Evolutionary conservation across 371 early-diverging fungal genomes (phyloP).

Genomic region (Mortierella sp.): DNA sequence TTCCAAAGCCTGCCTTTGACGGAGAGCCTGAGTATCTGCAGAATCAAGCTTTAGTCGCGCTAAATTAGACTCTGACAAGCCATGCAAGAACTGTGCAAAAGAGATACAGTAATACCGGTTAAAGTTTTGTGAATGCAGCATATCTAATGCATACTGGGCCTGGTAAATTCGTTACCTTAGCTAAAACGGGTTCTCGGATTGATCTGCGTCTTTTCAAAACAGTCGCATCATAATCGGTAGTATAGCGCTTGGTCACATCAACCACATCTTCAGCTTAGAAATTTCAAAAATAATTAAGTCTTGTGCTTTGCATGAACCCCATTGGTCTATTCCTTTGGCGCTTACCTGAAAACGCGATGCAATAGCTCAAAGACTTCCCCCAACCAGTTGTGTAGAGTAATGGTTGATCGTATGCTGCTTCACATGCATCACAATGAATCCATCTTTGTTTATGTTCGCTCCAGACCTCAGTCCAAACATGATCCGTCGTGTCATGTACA

Average conservation of each 20-base stretch:
- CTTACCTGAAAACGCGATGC: constrained; percentile 64
- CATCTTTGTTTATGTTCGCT: constrained; percentile 69
- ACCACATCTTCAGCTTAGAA: constrained; percentile 64
- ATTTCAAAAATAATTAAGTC: neutral
- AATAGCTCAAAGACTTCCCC: constrained; percentile 79
- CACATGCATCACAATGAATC: constrained; percentile 80
- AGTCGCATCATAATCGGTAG: constrained; percentile 57
- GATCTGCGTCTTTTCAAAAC: constrained; percentile 63
- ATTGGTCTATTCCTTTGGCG: too few relatives aligned
- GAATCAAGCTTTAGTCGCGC: constrained; percentile 14
- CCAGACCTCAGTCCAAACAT: constrained; percentile 82
- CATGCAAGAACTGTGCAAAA: constrained; percentile 26
- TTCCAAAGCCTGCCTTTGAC: constrained; percentile 30
- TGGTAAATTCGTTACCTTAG: constrained; percentile 42
- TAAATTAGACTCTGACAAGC: constrained; percentile 35
- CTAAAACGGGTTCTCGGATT: constrained; percentile 64
- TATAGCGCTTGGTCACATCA: constrained; percentile 75
- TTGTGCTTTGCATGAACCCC: neutral
- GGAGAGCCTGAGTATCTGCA: constrained; percentile 16
- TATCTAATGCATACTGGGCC: too few relatives aligned
- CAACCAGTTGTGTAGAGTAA: constrained; percentile 77
- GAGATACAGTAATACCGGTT: neutral
- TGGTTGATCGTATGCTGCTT: constrained; percentile 75
- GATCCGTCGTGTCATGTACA: constrained; percentile 71
- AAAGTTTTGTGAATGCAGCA: too few relatives aligned